Conservation (phyloP, 2,329 filamentous ascomycete species). For the Hypoxylon sp. region DNA sequence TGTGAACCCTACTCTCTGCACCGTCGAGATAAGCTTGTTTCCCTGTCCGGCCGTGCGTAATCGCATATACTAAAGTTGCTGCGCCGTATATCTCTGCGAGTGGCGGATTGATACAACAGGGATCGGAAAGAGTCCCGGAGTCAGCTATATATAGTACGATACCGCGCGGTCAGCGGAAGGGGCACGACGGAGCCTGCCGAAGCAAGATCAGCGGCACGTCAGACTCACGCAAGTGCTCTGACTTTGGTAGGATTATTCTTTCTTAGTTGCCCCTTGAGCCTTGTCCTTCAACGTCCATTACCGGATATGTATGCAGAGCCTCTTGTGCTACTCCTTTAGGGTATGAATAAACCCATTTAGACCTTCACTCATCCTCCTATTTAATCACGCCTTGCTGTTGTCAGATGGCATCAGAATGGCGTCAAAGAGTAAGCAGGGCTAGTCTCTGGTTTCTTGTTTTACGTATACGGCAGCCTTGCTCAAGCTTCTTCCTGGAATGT, state of each 20-base stretch:
- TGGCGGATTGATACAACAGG: not conserved
- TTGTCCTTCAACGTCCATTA: not conserved
- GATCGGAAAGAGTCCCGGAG: conserved; percentile 1
- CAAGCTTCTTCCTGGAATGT: not conserved
- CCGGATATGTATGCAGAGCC: not conserved
- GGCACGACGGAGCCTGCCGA: conserved; percentile 11
- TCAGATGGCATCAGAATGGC: not conserved
- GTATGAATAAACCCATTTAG: not conserved
- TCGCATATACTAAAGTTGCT: not conserved
- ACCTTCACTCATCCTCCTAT: not conserved
- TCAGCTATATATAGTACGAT: conserved; percentile 5
- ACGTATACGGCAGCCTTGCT: not conserved
- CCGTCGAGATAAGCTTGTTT: conserved; percentile 1
- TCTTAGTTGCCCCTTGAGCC: not conserved
- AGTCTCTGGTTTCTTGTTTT: not conserved
- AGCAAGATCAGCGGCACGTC: not conserved
- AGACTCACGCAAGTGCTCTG: not conserved
- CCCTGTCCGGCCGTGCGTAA: not conserved
- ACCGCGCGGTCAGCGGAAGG: not conserved
- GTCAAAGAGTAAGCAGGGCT: not conserved
- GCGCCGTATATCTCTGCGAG: conserved; percentile 2
- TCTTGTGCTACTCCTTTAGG: not conserved
- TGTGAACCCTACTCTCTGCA: not conserved
- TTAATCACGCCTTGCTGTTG: not conserved
- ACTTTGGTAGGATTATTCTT: not conserved